Evolutionary conservation across 495 filamentous ascomycete species (phyloP).

Genomic region (Saxispiralis lemnorum): DNA sequence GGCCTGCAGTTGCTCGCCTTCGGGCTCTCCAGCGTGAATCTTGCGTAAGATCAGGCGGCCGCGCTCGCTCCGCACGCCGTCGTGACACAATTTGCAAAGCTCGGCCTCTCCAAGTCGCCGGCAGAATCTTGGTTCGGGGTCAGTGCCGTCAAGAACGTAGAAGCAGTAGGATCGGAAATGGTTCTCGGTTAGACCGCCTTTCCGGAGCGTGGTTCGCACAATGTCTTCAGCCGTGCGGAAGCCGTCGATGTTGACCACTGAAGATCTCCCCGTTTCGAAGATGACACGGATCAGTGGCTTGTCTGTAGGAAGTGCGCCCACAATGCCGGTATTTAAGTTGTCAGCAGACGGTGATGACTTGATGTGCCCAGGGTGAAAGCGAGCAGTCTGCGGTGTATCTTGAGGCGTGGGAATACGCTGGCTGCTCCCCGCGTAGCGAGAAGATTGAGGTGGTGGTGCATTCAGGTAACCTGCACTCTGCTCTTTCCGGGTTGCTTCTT

Average conservation of each 20-base stretch:
- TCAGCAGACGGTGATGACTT: slow-evolving; percentile 59
- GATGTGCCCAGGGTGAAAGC: slow-evolving; percentile 28
- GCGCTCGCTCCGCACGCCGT: slow-evolving; percentile 57
- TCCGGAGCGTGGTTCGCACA: slow-evolving; percentile 65
- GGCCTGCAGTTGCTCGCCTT: slow-evolving; percentile 57
- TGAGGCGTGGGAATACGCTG: slow-evolving; percentile 8
- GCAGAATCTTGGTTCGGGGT: slow-evolving; percentile 59
- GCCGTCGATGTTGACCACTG: slow-evolving; percentile 72
- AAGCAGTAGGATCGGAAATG: slow-evolving; percentile 31
- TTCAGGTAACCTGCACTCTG: slow-evolving; percentile 35
- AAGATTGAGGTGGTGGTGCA: slow-evolving; percentile 16
- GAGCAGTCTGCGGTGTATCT: slow-evolving; percentile 27
- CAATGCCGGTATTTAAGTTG: slow-evolving; percentile 41
- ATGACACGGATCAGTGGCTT: slow-evolving; percentile 80
- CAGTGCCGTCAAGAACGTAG: slow-evolving; percentile 52
- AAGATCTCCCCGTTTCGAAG: slow-evolving; percentile 64
- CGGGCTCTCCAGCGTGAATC: slow-evolving; percentile 72
- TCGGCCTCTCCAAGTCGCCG: slow-evolving; percentile 68
- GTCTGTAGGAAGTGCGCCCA: slow-evolving; percentile 60
- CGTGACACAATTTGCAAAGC: slow-evolving; percentile 65
- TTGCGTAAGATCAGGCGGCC: slow-evolving; percentile 79
- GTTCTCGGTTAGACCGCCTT: slow-evolving; percentile 40
- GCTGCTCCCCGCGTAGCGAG: background rate
- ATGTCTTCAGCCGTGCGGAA: slow-evolving; percentile 85
- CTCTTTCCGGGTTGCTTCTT: slow-evolving; percentile 33